Percentiles rank a stretch among this genome's conserved stretches.
phyloP scores from a whole-genome alignment of 2,329 filamentous ascomycete genomes.

The Apiospora aurea region DNA sequence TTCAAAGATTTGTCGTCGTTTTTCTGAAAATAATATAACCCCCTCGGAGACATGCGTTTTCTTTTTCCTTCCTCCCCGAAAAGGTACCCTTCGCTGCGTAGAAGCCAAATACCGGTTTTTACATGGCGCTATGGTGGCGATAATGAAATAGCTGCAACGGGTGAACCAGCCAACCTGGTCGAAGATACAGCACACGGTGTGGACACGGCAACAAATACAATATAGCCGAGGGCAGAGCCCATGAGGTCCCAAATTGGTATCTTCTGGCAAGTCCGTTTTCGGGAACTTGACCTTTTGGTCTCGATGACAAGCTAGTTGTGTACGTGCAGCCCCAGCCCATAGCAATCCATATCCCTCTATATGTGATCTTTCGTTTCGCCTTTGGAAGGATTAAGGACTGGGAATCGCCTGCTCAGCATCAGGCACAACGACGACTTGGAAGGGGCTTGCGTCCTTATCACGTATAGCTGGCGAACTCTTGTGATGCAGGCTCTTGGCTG shows the following conservation, averaged over 20 bases:
- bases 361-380: not conserved
- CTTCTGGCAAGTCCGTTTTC: not conserved
- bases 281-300: not conserved
- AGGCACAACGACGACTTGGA: not conserved
- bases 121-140: too few species aligned
- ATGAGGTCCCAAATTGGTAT: not conserved
- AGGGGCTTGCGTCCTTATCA: not conserved
- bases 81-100: too few species aligned
- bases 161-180: too few species aligned
- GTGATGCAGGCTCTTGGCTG: not conserved
- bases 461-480: not conserved
- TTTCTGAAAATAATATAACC: too few species aligned
- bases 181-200: too few species aligned
- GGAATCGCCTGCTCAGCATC: not conserved
- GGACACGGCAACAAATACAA: not conserved
- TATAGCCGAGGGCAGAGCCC: not conserved
- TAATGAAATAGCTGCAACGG: too few species aligned
- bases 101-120: too few species aligned
- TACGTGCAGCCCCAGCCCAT: not conserved
- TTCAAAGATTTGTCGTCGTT: too few species aligned
- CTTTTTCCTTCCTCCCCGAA: too few species aligned
- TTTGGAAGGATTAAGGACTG: not conserved
- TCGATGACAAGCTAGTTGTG: not conserved
- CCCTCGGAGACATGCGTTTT: too few species aligned
- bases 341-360: not conserved